phyloP scores from a whole-genome alignment of 345 rosid genomes.

The Melaleuca alternifolia region DNA sequence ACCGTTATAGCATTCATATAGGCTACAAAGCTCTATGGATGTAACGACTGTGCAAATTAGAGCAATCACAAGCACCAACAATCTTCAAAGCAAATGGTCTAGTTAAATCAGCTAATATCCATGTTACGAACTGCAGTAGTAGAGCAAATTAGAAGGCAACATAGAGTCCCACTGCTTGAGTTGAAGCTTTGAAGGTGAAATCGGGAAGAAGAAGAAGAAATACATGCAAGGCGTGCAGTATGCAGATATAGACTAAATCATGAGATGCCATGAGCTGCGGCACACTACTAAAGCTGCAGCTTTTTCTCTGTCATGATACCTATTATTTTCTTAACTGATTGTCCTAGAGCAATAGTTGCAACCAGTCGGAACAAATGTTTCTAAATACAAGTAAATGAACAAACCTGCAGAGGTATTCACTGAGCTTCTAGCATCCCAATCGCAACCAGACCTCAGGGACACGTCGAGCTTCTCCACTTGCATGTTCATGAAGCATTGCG shows the following conservation, averaged over 20 bases:
- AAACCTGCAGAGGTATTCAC: conserved; percentile 21
- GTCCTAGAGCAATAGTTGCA: neutral
- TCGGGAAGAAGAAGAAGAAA: neutral
- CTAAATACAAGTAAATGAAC: neutral
- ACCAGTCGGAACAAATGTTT: neutral
- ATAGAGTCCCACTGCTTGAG: neutral
- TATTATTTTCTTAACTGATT: neutral
- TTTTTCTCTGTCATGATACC: neutral
- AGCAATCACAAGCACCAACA: neutral
- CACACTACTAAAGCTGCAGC: neutral
- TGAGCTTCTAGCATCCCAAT: conserved; percentile 11
- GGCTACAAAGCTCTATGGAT: neutral
- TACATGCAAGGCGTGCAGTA: neutral
- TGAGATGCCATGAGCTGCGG: neutral
- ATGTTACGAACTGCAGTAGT: neutral
- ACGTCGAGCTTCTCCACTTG: conserved; percentile 8
- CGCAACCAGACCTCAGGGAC: neutral
- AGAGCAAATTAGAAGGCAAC: neutral
- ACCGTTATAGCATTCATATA: neutral
- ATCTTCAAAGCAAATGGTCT: neutral
- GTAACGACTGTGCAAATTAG: neutral
- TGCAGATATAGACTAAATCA: neutral
- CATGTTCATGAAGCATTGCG: neutral
- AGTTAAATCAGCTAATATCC: neutral
- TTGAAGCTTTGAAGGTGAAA: neutral